Percentiles rank a stretch among this genome's conserved stretches.
These are phyloP conservation scores for Glycyrrhiza uralensis DNA, from an alignment of 306 rosid species.

Conservation along the genomic window DNA sequence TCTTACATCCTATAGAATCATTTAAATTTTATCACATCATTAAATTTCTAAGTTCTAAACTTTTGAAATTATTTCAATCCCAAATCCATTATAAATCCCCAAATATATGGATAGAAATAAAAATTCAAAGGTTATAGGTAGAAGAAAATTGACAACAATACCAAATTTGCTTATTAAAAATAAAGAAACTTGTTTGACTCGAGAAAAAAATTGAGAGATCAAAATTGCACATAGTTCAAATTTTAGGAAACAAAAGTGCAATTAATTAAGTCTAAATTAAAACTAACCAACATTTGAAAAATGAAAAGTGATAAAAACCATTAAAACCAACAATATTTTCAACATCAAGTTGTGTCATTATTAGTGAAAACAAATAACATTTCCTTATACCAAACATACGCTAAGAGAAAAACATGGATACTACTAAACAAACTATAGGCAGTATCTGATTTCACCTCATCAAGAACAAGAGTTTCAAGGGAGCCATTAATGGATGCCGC, in stretches of 20 bases:
- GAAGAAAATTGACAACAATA: neutral
- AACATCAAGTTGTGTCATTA: neutral
- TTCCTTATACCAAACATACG: neutral
- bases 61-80: neutral
- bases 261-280: neutral
- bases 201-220: neutral
- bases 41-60: neutral
- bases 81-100: neutral
- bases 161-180: neutral
- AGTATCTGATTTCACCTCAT: conserved; percentile 57
- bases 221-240: neutral
- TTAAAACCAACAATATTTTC: neutral
- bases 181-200: neutral
- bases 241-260: neutral
- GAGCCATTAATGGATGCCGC: conserved; percentile 52
- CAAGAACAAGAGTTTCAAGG: conserved; percentile 89
- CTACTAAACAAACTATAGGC: neutral
- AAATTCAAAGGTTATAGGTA: no score
- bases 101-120: no score
- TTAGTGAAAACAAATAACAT: neutral
- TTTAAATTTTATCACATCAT: neutral
- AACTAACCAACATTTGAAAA: neutral
- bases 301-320: neutral
- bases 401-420: neutral
- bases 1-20: no score